These are phyloP conservation scores for Tolypocladium ovalisporum DNA, from an alignment of 2,329 filamentous ascomycete species.

Conservation along the genomic window DNA sequence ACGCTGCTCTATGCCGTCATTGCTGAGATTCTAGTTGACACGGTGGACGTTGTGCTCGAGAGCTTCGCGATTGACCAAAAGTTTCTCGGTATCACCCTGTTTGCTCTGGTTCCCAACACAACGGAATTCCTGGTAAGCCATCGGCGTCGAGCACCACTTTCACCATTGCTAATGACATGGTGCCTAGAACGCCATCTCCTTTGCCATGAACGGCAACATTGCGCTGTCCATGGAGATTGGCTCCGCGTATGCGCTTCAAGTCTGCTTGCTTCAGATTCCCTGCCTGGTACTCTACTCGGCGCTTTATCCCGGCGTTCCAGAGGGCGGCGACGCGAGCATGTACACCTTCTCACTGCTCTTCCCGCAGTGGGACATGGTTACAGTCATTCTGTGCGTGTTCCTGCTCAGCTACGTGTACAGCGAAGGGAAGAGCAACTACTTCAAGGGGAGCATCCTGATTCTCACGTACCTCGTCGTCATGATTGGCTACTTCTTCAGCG, in stretches of 20 bases:
- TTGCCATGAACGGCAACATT: slow-evolving; percentile 99
- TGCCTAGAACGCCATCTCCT: slow-evolving; percentile 83
- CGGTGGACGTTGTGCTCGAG: slow-evolving; percentile 89
- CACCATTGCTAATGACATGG: slow-evolving; percentile 1
- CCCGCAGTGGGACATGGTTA: slow-evolving; percentile 98
- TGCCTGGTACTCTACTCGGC: slow-evolving; percentile 88
- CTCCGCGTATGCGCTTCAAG: slow-evolving; percentile 91
- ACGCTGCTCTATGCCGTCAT: slow-evolving; percentile 93
- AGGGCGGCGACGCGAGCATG: slow-evolving; percentile 28
- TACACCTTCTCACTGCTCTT: slow-evolving; percentile 84
- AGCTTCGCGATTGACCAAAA: slow-evolving; percentile 92
- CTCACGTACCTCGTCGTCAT: slow-evolving; percentile 89
- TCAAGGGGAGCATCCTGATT: slow-evolving; percentile 94
- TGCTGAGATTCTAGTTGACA: slow-evolving; percentile 92
- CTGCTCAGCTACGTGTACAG: slow-evolving; percentile 95
- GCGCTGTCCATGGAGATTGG: slow-evolving; percentile 98
- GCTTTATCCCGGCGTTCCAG: slow-evolving; percentile 42
- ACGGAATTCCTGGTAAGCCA: slow-evolving; percentile 82
- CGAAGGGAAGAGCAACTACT: slow-evolving; percentile 99
- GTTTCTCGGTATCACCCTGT: slow-evolving; percentile 91
- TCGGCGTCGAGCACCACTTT: background rate
- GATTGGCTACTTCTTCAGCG: slow-evolving; percentile 81
- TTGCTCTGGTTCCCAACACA: slow-evolving; percentile 93
- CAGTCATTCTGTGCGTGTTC: slow-evolving; percentile 91
- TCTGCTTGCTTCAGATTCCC: slow-evolving; percentile 89